Evolutionary conservation across 306 rosid genomes (phyloP).

Genomic region (Nissolia schottii): DNA sequence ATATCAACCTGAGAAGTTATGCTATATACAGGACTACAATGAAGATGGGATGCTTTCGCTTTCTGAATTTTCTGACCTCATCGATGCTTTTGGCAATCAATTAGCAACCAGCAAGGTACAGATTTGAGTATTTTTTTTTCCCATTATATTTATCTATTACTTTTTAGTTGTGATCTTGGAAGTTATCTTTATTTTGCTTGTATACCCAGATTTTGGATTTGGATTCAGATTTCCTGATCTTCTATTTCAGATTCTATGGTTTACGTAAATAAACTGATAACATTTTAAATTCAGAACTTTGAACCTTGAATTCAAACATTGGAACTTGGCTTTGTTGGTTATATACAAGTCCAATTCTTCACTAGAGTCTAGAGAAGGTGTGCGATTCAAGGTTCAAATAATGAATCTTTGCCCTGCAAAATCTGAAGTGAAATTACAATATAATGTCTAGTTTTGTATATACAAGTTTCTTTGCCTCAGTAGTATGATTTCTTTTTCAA

Average conservation of each 20-base stretch:
- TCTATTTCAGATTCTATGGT: conserved; percentile 1
- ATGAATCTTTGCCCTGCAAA: conserved; percentile 5
- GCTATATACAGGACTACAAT: conserved; percentile 69
- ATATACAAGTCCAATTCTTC: conserved; percentile 19
- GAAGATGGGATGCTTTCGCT: conserved; percentile 85
- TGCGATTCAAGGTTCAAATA: conserved; percentile 7
- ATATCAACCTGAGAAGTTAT: conserved; percentile 24
- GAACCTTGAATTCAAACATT: conserved; percentile 13
- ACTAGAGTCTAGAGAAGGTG: not conserved
- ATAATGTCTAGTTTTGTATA: not conserved
- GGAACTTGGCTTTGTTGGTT: conserved; percentile 5
- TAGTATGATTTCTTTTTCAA: conserved; percentile 32
- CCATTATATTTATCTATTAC: not conserved
- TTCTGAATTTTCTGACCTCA: conserved; percentile 72
- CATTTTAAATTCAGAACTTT: conserved; percentile 15
- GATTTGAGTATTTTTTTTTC: not conserved
- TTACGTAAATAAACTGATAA: conserved; percentile 7
- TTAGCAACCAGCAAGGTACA: conserved; percentile 74
- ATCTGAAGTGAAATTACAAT: conserved; percentile 11
- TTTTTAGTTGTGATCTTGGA: conserved; percentile 13
- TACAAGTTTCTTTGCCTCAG: conserved; percentile 17
- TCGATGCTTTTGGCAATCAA: conserved; percentile 90
- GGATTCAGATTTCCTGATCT: conserved; percentile 9
- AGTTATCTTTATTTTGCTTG: conserved; percentile 2
- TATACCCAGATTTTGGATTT: conserved; percentile 12